Percentiles rank a stretch among this genome's conserved stretches.
These are phyloP conservation scores for Talaromyces nanjingensis DNA, from an alignment of 495 filamentous ascomycete genomes.

Conservation along the genomic window DNA sequence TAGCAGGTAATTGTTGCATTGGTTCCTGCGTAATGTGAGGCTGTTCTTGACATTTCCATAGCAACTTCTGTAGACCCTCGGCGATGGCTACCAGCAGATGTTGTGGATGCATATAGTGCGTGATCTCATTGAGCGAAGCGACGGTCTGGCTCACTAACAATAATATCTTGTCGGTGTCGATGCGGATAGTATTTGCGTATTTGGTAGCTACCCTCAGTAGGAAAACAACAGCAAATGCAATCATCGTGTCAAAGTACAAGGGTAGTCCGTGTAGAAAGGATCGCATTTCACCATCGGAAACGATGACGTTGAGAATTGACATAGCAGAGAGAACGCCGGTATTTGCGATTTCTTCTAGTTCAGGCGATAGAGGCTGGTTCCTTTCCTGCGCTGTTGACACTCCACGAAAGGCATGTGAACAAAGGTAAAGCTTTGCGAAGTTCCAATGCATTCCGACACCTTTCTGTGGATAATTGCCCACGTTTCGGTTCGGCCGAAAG, in stretches of 20 bases:
- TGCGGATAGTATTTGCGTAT: constrained; percentile 16
- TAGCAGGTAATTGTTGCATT: constrained; percentile 11
- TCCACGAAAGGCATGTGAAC: constrained; percentile 29
- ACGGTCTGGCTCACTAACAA: constrained; percentile 22
- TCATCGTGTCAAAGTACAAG: constrained; percentile 29
- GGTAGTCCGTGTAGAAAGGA: constrained; percentile 27
- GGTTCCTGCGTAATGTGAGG: constrained; percentile 5
- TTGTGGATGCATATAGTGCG: constrained; percentile 20
- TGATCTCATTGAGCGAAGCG: constrained; percentile 18
- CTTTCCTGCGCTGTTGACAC: constrained; percentile 8
- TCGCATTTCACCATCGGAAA: constrained; percentile 21
- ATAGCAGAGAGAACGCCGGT: constrained; percentile 22
- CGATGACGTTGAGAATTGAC: constrained; percentile 25
- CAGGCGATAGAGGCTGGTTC: constrained; percentile 13
- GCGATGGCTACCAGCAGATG: constrained; percentile 23
- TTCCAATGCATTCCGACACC: constrained; percentile 25
- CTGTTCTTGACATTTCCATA: constrained; percentile 16
- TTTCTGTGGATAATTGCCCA: constrained; percentile 25
- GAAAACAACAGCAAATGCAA: constrained; percentile 31
- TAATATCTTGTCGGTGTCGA: constrained; percentile 23
- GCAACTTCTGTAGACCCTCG: constrained; percentile 18
- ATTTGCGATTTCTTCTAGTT: constrained; percentile 26
- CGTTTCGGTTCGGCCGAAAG: constrained; percentile 17
- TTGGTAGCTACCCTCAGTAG: constrained; percentile 27
- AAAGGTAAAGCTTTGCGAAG: constrained; percentile 30